Evolutionary conservation across 441 rosid genomes (phyloP).

Genomic region (Pelargonium myrrhifolium): DNA sequence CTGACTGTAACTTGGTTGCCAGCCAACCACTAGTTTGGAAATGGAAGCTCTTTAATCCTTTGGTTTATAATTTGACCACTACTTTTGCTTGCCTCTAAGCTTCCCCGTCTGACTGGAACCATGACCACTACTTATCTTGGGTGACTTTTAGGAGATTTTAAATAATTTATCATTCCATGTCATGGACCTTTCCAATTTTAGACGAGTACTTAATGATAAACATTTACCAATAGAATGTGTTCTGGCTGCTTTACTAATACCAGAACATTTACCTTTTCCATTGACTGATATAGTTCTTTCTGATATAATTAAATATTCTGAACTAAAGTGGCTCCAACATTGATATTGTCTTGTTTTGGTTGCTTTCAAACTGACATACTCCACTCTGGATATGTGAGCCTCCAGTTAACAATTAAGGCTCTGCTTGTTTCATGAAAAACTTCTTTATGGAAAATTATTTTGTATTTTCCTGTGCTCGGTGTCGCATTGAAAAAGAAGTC

Average conservation of each 20-base stretch:
- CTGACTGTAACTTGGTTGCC: not conserved
- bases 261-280: too few relatives aligned
- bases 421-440: not conserved
- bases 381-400: not conserved
- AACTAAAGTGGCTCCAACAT: not conserved
- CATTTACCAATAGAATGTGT: not conserved
- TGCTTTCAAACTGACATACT: not conserved
- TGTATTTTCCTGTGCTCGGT: not conserved
- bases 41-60: not conserved
- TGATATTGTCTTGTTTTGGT: not conserved
- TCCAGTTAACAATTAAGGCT: not conserved
- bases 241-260: too few relatives aligned
- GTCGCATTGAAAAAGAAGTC: too few relatives aligned
- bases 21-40: not conserved
- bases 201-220: not conserved
- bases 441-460: too few relatives aligned
- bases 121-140: not conserved
- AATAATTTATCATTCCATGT: not conserved
- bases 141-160: not conserved
- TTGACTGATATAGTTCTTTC: not conserved
- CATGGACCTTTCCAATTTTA: not conserved
- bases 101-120: too few relatives aligned
- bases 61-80: not conserved
- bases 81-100: not conserved
- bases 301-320: not conserved